These are phyloP conservation scores for Alopecurus myosuroides DNA, from an alignment of 176 grass and related monocot species.

Conservation along the genomic window DNA sequence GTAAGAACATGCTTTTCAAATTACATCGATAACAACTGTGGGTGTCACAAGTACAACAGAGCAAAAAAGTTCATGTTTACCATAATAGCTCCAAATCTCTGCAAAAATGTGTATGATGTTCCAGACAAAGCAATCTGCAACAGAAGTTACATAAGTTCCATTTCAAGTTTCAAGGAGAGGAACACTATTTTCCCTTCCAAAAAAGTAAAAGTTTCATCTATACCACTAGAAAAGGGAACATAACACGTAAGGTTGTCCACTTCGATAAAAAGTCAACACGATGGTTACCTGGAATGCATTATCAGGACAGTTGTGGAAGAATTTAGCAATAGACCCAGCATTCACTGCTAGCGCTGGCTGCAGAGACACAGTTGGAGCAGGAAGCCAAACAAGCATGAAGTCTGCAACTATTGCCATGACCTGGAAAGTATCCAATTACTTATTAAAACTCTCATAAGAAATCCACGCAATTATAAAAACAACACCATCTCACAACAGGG, in stretches of 20 bases:
- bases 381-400: conserved; percentile 99
- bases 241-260: neutral
- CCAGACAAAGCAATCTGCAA: conserved; percentile 87
- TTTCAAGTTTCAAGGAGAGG: neutral
- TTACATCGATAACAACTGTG: neutral
- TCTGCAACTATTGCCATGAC: conserved; percentile 98
- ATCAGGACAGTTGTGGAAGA: conserved; percentile 93
- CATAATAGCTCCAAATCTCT: conserved; percentile 92
- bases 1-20: conserved; percentile 8
- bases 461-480: neutral
- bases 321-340: conserved; percentile 69
- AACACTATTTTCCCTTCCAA: neutral
- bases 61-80: conserved; percentile 48
- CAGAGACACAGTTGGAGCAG: conserved; percentile 92
- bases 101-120: conserved; percentile 80
- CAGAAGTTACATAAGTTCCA: conserved; percentile 5
- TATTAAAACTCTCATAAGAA: neutral
- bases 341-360: conserved; percentile 58
- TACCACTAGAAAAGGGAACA: neutral
- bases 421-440: conserved; percentile 42
- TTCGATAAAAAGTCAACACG: conserved; percentile 9
- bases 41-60: neutral
- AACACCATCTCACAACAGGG: neutral
- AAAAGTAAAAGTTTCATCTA: neutral
- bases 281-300: conserved; percentile 93